Base-by-base conservation (phyloP, 805 yeast species). In the Yueomyces sp. region DNA sequence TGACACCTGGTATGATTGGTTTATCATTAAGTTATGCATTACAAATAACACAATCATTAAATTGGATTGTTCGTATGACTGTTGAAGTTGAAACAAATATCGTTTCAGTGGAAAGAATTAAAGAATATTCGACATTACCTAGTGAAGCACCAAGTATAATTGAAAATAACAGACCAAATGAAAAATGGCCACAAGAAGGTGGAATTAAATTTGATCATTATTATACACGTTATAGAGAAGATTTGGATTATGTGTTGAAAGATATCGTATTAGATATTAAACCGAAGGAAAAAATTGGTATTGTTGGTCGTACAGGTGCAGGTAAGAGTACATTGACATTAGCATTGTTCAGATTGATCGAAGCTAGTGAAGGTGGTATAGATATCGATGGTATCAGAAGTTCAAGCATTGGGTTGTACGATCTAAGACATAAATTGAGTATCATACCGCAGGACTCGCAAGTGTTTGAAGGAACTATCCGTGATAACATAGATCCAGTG, bases 1-100 rank as follows among this genome's bases (percentile, higher is more conserved):
- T 90, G 30, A 75, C 87, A 26, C 87, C 96, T 19, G 98, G 98
- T 65, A 67, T 85, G 57, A 88, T 88, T 55, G 99, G 99, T 70
- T 71, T 92, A 54, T 81, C 95, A 27, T 83, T 92, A 53, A 82
- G 94, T 40, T 94, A 92, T 64, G 90, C 98, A 2, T 70, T 92
- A 49, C 95, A 86, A 62, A 75, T 88, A 47, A 92, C 99, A 0
- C 95, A 87, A 64, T 74, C 95, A 0, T 73, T 92, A 64, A 90
- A 87, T 63, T 90, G 96, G 96, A 86, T 92, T 64, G 97, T 92
- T 31, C 76, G 99, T 66, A 90, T 88, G 97, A 85, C 96, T 0
- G 98, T 92, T 39, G 98, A 92, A 54, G 95, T 92, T 40, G 98
- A 92, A 64, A 87, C 96, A 9, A 90, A 87, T 63, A 88, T 92